Evolutionary conservation across 805 yeast species (phyloP).

Genomic region (Lipomyces orientalis): DNA sequence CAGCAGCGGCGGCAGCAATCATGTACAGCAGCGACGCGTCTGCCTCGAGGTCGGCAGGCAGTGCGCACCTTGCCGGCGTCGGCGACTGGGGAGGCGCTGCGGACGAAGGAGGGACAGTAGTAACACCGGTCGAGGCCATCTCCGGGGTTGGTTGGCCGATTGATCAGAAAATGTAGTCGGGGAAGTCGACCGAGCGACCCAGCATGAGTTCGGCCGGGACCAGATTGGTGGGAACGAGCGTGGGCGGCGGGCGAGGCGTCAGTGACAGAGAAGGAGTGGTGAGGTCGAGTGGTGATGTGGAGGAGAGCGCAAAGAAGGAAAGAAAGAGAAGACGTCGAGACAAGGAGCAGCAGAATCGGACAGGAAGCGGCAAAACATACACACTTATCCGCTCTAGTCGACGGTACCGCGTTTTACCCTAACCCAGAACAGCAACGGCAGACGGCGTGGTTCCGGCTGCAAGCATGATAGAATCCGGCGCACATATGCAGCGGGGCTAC

Average conservation of each 20-base stretch:
- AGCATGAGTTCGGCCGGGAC: not conserved
- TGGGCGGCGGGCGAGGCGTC: not conserved
- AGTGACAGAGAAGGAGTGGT: not conserved
- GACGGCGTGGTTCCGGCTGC: too few relatives aligned
- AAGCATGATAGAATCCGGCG: too few relatives aligned
- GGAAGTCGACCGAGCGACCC: not conserved
- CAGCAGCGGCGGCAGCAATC: not conserved
- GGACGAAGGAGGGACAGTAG: not conserved
- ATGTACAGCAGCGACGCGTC: conserved; percentile 5
- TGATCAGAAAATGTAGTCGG: not conserved
- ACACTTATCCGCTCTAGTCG: too few relatives aligned
- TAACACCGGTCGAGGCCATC: not conserved
- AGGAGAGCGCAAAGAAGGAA: not conserved
- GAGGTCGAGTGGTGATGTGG: not conserved
- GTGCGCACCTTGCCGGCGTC: conserved; percentile 7
- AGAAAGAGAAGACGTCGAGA: not conserved
- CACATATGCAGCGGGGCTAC: too few relatives aligned
- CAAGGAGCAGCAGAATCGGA: too few relatives aligned
- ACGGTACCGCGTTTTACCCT: too few relatives aligned
- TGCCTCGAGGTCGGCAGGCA: not conserved
- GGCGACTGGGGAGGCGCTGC: conserved; percentile 1
- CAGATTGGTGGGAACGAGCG: not conserved
- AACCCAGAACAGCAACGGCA: too few relatives aligned
- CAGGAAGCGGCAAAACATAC: too few relatives aligned
- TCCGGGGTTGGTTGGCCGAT: not conserved